Base-by-base conservation (phyloP, 2,329 filamentous ascomycete species). In the Neophaeococcomyces mojaviensis region DNA sequence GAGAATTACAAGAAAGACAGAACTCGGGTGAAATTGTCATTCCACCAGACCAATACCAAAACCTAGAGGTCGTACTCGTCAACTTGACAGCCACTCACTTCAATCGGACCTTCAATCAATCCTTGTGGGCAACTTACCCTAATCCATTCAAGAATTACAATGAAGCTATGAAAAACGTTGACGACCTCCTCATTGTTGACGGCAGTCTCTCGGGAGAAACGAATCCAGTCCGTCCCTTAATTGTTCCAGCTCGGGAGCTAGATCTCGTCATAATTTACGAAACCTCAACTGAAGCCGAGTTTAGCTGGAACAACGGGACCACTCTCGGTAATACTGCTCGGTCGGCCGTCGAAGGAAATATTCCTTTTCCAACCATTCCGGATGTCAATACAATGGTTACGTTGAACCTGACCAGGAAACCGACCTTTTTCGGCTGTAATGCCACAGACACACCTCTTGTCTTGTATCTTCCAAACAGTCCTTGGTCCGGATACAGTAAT, bases 191-290 rank as follows among this genome's bases (percentile, higher is more conserved):
- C 34, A 55, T 64, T 16, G 64, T 64, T 0, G 64, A 67, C 22
- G 61, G 62, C 1, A 61, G 61, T 40, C 55, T 65, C 18, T 48
- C 55, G 0, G 58, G 62, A 0, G 60, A 66, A 38, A 58, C 51
- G 0, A 58, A 64, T 4, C 49, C 49, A 3, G 15, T 50, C 4
- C 31, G 46, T 16, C 41, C 49, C 28, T 36, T 50, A 8, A 46
- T 48, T 16, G 24, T 38, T 3, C 49, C 49, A 10, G 39, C 33
- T 12, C 24, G 49, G 4, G 38, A 30, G 10, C 19, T 50, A 6
- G 49, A 50, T 26, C 44, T 50, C 41, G 45, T 50, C 49, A 44
- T 50, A 15, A 45, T 45, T 16, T 48, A 40, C 20, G 49, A 50
- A 22, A 10, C 46, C n/a, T 33, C 15, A 20, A 24, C 20, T 2